Evolutionary conservation across 2,329 filamentous ascomycete genomes (phyloP), one percentile per base, ranked within the genome.

Genomic region (Fusarium paranaense): DNA sequence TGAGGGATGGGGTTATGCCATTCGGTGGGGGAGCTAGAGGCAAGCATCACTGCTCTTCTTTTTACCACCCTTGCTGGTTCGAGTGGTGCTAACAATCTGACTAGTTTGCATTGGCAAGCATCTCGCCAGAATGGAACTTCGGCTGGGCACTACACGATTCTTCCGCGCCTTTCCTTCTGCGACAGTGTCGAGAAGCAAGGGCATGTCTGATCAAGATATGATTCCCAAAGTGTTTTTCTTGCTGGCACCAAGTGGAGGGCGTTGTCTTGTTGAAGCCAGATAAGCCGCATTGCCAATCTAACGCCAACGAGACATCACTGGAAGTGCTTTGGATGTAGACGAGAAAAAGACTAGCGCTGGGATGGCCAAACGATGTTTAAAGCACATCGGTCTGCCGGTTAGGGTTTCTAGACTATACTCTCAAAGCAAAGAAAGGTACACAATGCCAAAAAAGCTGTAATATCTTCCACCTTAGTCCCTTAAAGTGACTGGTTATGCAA

Each of bases 81-180:
- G 2, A 32, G 2, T n/a, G 5, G 13, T 5, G 13, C 56, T 38
- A 6, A 58, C 22, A 4, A 14, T 58, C 7, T 16, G 9, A 13
- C 30, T 8, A 25, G 37, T 22, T 11, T 64, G 62, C n/a, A 57
- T 64, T 7, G 62, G 62, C 4, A 38, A 57, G 11, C 52, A 64
- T 6, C 62, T 64, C 2, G 62, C 50, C 18, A 22, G 52, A 2
- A 58, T 64, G 40, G 62, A 64, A 22, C 50, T 64, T 6, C 62
- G 62, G 27, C 13, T 47, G 25, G 52, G 27, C 13, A 45, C 38
- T 30, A 40, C 38, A 18, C 2, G 52, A 35, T 58, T 38, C 22
- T 38, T 27, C 10, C 56, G 22, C 1, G 22, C 40, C 37, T 57
- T 45, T 58, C 40, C 62, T 30, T 58, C 14, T 20, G 47, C n/a